phyloP scores from a whole-genome alignment of 257 asterid genomes.

The Plantago elongata region DNA sequence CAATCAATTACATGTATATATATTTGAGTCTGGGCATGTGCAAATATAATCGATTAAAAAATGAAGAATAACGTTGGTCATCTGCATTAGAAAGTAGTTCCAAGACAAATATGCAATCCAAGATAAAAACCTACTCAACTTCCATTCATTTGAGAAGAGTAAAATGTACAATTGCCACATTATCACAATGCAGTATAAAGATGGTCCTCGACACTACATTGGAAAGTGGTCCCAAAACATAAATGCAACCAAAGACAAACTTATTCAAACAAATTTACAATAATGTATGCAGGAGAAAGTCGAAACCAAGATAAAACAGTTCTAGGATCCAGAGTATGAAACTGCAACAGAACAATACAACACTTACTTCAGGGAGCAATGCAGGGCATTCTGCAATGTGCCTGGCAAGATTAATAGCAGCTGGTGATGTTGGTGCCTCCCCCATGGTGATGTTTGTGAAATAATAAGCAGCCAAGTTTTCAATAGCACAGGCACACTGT shows the following conservation, averaged over 20 bases:
- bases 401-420: slow-evolving; percentile 73
- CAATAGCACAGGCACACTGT: slow-evolving; percentile 93
- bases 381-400: slow-evolving; percentile 81
- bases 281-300: no score
- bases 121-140: no score
- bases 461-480: slow-evolving; percentile 82
- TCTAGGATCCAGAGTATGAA: no score
- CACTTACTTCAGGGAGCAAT: slow-evolving; percentile 78
- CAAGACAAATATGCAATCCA: no score
- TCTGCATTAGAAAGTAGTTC: no score
- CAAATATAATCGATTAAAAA: no score
- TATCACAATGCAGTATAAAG: not conserved
- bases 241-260: slow-evolving; percentile 13
- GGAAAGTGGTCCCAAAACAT: slow-evolving; percentile 5
- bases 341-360: slow-evolving; percentile 2
- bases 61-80: no score
- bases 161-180: not conserved
- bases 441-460: slow-evolving; percentile 79
- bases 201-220: not conserved
- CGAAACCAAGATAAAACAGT: no score
- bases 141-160: no score
- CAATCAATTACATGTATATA: slow-evolving; percentile 5
- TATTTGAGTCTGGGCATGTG: no score
- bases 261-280: not conserved
- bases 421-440: slow-evolving; percentile 63